Percentiles rank a stretch among this genome's conserved stretches.
These are phyloP conservation scores for Mucor indicus DNA, from an alignment of 371 early-diverging fungal species.

Conservation along the genomic window DNA sequence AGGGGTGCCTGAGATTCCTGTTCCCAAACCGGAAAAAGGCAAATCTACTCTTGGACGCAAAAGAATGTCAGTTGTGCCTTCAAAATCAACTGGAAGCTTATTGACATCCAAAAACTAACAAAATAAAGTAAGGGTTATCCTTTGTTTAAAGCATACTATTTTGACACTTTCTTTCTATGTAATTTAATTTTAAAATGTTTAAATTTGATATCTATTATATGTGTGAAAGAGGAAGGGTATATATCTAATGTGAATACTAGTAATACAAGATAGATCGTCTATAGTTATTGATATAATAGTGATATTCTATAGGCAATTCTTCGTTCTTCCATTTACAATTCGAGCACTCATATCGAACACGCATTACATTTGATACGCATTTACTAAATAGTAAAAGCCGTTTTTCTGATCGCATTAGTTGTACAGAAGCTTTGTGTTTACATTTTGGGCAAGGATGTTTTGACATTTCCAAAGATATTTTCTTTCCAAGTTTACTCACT, in stretches of 20 bases:
- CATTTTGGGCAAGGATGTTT: slow-evolving; percentile 35
- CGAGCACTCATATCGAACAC: slow-evolving; percentile 40
- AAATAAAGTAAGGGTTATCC: too few species aligned
- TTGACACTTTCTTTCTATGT: too few species aligned
- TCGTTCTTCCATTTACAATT: slow-evolving; percentile 37
- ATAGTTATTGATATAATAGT: too few species aligned
- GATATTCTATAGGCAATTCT: slow-evolving; percentile 33
- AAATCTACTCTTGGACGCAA: slow-evolving; percentile 42
- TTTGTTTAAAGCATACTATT: too few species aligned
- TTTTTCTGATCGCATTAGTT: slow-evolving; percentile 33
- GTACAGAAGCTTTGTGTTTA: slow-evolving; percentile 27
- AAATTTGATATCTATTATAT: too few species aligned
- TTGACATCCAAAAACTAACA: too few species aligned
- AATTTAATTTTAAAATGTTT: too few species aligned
- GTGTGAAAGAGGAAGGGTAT: too few species aligned
- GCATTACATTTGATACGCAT: slow-evolving; percentile 29
- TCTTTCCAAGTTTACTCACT: slow-evolving; percentile 16
- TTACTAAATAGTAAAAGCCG: slow-evolving; percentile 30
- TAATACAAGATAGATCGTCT: too few species aligned
- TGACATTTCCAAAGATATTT: slow-evolving; percentile 30
- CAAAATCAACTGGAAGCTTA: slow-evolving; percentile 12
- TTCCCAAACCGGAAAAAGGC: slow-evolving; percentile 29
- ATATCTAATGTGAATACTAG: too few species aligned
- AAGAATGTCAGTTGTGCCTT: slow-evolving; percentile 31
- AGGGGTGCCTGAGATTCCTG: slow-evolving; percentile 31